Conservation (phyloP, 768 basidiomycete species). For the Trametes cinnabarina region DNA sequence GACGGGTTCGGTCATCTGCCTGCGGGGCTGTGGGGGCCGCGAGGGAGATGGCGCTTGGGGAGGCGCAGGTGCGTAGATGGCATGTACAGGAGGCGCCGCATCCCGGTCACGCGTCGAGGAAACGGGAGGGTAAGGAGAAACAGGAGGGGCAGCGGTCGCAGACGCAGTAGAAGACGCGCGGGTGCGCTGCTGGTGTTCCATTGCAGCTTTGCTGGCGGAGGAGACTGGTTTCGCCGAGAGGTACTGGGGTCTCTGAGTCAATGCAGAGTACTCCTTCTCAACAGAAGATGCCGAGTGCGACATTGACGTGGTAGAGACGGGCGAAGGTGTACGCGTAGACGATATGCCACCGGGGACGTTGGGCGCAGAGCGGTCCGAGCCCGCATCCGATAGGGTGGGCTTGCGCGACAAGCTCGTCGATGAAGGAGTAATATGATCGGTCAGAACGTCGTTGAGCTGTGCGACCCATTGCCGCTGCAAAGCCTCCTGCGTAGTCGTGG, state of each 20-base stretch:
- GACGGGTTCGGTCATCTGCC: conserved; percentile 2
- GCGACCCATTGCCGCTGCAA: conserved; percentile 15
- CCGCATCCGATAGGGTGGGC: conserved; percentile 1
- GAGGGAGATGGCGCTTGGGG: conserved; percentile 8
- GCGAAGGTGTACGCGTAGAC: conserved; percentile 20
- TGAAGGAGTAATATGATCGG: conserved; percentile 2
- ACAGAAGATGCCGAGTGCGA: not conserved
- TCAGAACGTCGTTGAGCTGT: conserved; percentile 20
- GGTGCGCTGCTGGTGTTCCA: conserved; percentile 18
- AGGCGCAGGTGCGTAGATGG: conserved; percentile 6
- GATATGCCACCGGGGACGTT: conserved; percentile 9
- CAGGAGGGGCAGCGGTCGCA: not conserved
- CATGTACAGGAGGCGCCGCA: conserved; percentile 7
- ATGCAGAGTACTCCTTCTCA: not conserved
- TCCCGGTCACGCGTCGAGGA: conserved; percentile 18
- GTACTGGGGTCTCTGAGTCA: conserved; percentile 9
- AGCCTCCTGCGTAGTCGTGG: not conserved
- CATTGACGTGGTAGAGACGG: conserved; percentile 16
- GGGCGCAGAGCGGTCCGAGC: conserved; percentile 1
- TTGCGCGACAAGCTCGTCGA: conserved; percentile 2
- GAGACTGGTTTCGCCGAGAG: conserved; percentile 14
- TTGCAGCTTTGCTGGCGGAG: conserved; percentile 19
- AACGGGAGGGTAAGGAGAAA: conserved; percentile 5
- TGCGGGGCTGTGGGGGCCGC: conserved; percentile 11
- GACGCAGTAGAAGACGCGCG: conserved; percentile 20